These are phyloP conservation scores for Flaveria linearis DNA, from an alignment of 129 eudicot genomes.

Conservation along the genomic window DNA sequence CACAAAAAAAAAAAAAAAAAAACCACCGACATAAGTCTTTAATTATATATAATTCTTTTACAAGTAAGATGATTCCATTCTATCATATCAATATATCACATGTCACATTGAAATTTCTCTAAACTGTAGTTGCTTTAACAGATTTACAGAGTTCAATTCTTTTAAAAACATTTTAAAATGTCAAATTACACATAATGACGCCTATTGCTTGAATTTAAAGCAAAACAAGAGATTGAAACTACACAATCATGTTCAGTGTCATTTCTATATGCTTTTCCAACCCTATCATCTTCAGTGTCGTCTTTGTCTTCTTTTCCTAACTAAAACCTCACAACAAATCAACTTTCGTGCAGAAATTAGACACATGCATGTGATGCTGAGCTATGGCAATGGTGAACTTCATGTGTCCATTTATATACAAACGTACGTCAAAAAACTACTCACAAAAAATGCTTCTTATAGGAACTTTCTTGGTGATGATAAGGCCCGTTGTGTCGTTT, in stretches of 20 bases:
- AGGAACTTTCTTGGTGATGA: not conserved
- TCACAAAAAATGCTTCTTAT: not conserved
- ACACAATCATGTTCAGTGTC: not conserved
- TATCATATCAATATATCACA: no score
- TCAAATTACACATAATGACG: no score
- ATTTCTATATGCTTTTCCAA: not conserved
- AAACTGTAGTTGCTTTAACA: no score
- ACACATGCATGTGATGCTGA: slow-evolving; percentile 1
- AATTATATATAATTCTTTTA: no score
- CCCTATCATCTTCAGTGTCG: not conserved
- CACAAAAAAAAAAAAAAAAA: no score
- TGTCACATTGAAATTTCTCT: no score
- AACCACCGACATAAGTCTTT: no score
- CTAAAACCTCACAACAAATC: not conserved
- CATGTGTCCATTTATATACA: not conserved
- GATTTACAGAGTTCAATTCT: no score
- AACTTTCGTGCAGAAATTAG: not conserved
- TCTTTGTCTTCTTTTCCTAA: not conserved
- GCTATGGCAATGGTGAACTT: not conserved
- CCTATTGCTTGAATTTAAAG: not conserved
- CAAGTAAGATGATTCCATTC: no score
- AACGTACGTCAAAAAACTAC: not conserved
- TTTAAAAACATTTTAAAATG: no score
- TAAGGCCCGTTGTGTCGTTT: not conserved
- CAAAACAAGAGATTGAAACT: not conserved